Conservation (phyloP, 176 grass and related monocot species). For the Calamus simplicifolius region DNA sequence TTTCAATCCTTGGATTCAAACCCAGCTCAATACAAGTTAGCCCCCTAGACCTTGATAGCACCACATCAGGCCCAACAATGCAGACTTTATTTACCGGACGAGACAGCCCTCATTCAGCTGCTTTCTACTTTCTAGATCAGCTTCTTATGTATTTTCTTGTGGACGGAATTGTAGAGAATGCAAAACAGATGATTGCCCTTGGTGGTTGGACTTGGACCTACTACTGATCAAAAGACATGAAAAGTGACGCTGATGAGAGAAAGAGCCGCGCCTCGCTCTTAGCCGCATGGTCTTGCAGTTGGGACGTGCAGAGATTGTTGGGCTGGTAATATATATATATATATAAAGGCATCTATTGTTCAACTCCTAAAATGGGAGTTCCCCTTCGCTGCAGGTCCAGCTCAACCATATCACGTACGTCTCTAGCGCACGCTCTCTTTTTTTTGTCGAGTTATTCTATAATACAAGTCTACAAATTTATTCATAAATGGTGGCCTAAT, state of each 20-base stretch:
- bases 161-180: slow-evolving; percentile 87
- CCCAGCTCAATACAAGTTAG: too few species aligned
- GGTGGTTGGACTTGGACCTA: slow-evolving; percentile 90
- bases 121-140: slow-evolving; percentile 89
- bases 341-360: slow-evolving; percentile 54
- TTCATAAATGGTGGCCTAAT: too few species aligned
- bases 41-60: too few species aligned
- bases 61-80: too few species aligned
- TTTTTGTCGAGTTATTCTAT: too few species aligned
- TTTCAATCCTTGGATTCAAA: too few species aligned
- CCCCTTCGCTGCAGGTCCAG: slow-evolving; percentile 75
- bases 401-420: not conserved
- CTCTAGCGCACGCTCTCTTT: too few species aligned
- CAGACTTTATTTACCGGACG: slow-evolving; percentile 58
- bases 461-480: too few species aligned
- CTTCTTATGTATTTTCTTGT: slow-evolving; percentile 77
- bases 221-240: slow-evolving; percentile 66
- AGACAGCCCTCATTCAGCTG: slow-evolving; percentile 64
- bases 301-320: slow-evolving; percentile 73
- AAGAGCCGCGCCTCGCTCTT: slow-evolving; percentile 63
- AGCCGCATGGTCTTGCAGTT: slow-evolving; percentile 62
- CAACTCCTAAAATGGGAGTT: slow-evolving; percentile 51
- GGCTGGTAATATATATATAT: slow-evolving; percentile 70
- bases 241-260: slow-evolving; percentile 38
- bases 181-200: slow-evolving; percentile 82